A percentile compares a stretch with the other conserved stretches of the same genome.
phyloP scores from a whole-genome alignment of 2,329 filamentous ascomycete genomes.

The Neocucurbitaria cava region DNA sequence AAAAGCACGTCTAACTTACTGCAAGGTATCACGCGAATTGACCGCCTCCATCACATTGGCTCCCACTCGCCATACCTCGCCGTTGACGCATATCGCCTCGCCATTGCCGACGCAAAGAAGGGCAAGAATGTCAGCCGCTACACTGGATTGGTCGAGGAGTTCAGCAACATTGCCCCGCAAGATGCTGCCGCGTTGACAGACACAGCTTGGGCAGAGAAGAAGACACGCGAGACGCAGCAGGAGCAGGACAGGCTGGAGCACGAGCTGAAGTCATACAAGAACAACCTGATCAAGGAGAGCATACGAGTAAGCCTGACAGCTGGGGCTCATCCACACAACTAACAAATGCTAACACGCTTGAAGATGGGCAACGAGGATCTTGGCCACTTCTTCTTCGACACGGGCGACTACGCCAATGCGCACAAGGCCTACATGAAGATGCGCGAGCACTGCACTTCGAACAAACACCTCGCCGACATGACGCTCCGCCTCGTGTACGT shows the following conservation, averaged over 20 bases:
- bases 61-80: slow-evolving; percentile 76
- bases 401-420: slow-evolving; percentile 75
- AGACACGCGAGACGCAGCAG: slow-evolving; percentile 68
- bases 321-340: not conserved
- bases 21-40: slow-evolving; percentile 78
- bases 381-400: slow-evolving; percentile 80
- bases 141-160: slow-evolving; percentile 68
- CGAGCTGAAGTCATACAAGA: slow-evolving; percentile 91
- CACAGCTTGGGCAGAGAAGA: slow-evolving; percentile 75
- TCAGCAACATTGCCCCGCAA: slow-evolving; percentile 68
- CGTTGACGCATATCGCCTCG: slow-evolving; percentile 80
- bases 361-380: slow-evolving; percentile 96
- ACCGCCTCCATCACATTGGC: slow-evolving; percentile 84
- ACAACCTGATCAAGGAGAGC: slow-evolving; percentile 96
- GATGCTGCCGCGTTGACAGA: slow-evolving; percentile 75
- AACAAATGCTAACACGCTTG: slow-evolving; percentile 7
- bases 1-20: not conserved
- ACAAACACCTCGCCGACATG: slow-evolving; percentile 84
- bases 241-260: slow-evolving; percentile 80
- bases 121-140: slow-evolving; percentile 79
- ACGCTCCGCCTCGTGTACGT: slow-evolving; percentile 79
- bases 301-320: slow-evolving; percentile 70
- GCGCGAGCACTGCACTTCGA: slow-evolving; percentile 86
- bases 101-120: slow-evolving; percentile 75
- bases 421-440: slow-evolving; percentile 83